A percentile compares a stretch with the other conserved stretches of the same genome.
phyloP scores from a whole-genome alignment of 352 stramenopile genomes.

The Phytophthora tentaculata region DNA sequence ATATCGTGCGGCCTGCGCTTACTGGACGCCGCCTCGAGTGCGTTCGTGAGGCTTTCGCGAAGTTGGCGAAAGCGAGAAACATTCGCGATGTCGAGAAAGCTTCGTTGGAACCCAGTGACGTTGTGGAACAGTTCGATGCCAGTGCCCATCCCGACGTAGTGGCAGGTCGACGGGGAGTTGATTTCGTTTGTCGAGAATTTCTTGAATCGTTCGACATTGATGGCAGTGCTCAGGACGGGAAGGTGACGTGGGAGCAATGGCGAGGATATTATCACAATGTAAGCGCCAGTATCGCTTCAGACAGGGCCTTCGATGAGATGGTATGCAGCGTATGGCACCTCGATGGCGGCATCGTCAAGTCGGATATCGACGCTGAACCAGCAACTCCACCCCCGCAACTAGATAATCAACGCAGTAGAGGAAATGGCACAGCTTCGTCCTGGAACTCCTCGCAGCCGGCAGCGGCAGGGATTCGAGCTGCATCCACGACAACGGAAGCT shows the following conservation, averaged over 20 bases:
- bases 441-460: constrained; percentile 4
- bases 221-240: constrained; percentile 61
- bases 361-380: constrained; percentile 1
- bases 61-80: constrained; percentile 74
- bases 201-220: constrained; percentile 88
- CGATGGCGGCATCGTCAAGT: constrained; percentile 9
- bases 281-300: constrained; percentile 86
- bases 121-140: constrained; percentile 85
- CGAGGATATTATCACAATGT: constrained; percentile 92
- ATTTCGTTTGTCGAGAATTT: constrained; percentile 83
- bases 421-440: constrained; percentile 7
- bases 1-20: constrained; percentile 78
- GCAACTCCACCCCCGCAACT: constrained; percentile 16
- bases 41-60: constrained; percentile 81
- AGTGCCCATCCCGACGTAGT: constrained; percentile 87
- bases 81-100: constrained; percentile 46
- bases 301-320: constrained; percentile 93
- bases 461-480: constrained; percentile 13
- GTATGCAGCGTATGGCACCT: constrained; percentile 88
- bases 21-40: constrained; percentile 68
- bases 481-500: background rate
- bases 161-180: constrained; percentile 60
- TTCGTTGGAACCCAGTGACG: constrained; percentile 76
- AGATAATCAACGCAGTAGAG: constrained; percentile 19
- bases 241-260: constrained; percentile 75